phyloP scores from a whole-genome alignment of 441 rosid species.

The Geranium incanum region DNA sequence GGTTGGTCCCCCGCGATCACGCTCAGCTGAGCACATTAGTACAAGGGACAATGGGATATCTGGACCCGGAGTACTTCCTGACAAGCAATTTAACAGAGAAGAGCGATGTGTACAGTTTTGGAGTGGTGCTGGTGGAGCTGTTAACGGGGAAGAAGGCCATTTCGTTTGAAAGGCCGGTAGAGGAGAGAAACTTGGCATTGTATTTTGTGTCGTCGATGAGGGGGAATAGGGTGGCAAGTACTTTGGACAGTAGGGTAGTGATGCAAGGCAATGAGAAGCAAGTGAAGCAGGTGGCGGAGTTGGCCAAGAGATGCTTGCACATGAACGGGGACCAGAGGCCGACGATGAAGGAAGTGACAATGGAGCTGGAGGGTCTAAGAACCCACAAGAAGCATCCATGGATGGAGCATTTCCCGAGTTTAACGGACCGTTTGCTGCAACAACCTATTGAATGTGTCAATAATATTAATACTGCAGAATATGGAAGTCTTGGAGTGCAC shows the following conservation, averaged over 20 bases:
- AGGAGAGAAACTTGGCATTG: constrained; percentile 15
- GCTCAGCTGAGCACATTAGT: constrained; percentile 15
- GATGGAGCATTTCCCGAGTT: not conserved
- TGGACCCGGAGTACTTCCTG: constrained; percentile 29
- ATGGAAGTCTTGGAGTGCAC: not conserved
- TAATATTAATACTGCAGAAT: not conserved
- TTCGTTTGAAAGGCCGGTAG: constrained; percentile 1
- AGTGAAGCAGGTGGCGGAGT: constrained; percentile 22
- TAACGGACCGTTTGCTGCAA: not conserved
- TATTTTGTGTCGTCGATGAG: constrained; percentile 20
- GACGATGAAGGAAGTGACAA: not conserved
- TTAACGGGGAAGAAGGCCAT: constrained; percentile 25
- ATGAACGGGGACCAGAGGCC: not conserved
- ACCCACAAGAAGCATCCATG: not conserved
- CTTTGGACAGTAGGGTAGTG: constrained; percentile 16
- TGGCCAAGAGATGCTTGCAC: constrained; percentile 7
- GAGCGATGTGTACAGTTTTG: constrained; percentile 30
- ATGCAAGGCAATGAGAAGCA: constrained; percentile 22
- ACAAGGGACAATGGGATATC: constrained; percentile 30
- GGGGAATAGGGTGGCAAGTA: not conserved
- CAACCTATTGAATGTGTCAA: not conserved
- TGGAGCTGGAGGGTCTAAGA: not conserved
- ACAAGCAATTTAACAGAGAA: constrained; percentile 19
- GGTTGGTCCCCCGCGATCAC: constrained; percentile 22
- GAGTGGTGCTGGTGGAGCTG: constrained; percentile 30